Evolutionary conservation across 1,284 basidiomycete species (phyloP).

Genomic region (Flammula alnicola): DNA sequence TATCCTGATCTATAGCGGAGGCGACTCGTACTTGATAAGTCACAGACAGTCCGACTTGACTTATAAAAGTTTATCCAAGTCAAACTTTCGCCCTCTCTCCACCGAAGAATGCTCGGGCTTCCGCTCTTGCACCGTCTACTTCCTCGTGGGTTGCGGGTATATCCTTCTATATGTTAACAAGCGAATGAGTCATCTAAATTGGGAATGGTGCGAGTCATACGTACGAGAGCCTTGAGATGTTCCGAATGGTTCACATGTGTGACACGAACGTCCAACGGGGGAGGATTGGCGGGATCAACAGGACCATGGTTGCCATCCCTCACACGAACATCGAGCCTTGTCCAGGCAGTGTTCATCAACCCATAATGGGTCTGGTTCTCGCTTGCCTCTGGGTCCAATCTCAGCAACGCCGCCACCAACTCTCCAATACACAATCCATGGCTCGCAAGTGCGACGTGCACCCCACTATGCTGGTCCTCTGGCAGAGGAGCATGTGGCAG

Average conservation of each 20-base stretch:
- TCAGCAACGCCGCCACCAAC: constrained; percentile 53
- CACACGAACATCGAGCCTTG: constrained; percentile 51
- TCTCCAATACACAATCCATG: constrained; percentile 78
- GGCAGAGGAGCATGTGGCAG: constrained; percentile 42
- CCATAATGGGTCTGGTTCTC: constrained; percentile 49
- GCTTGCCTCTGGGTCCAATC: constrained; percentile 46
- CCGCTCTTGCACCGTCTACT: constrained; percentile 27
- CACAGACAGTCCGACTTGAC: too few relatives aligned
- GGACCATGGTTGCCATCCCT: constrained; percentile 32
- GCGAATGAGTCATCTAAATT: not conserved
- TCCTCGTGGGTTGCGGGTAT: constrained; percentile 18
- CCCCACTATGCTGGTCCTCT: constrained; percentile 32
- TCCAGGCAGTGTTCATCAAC: constrained; percentile 69
- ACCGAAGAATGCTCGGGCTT: constrained; percentile 37
- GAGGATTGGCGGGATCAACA: constrained; percentile 23
- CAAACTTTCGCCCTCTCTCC: constrained; percentile 20
- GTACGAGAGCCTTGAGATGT: constrained; percentile 25
- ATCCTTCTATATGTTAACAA: constrained; percentile 16
- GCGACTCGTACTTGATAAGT: too few relatives aligned
- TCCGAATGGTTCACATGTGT: constrained; percentile 25
- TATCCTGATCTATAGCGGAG: too few relatives aligned
- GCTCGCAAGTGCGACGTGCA: constrained; percentile 70
- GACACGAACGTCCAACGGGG: constrained; percentile 28
- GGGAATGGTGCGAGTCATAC: constrained; percentile 3
- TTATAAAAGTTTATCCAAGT: constrained; percentile 12